These are phyloP conservation scores for Thelonectria rubi DNA, from an alignment of 2,329 filamentous ascomycete genomes.

Conservation along the genomic window DNA sequence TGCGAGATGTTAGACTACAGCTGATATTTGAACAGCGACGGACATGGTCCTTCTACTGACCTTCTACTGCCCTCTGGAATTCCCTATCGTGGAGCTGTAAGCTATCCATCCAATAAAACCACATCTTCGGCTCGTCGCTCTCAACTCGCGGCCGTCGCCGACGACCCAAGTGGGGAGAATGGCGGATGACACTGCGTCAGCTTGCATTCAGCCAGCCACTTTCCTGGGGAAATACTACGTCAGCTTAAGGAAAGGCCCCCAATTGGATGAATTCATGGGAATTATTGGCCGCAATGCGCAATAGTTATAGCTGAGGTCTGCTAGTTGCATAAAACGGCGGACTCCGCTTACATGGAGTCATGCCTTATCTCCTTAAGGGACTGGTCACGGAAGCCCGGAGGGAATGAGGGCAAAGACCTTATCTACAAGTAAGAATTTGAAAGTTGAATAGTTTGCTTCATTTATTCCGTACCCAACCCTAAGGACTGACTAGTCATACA, in stretches of 20 bases:
- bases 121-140: neutral
- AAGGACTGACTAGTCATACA: too few species aligned
- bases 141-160: neutral
- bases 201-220: neutral
- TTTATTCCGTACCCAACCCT: too few species aligned
- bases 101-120: neutral
- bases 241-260: neutral
- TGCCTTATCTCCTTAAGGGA: neutral
- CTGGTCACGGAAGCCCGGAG: neutral
- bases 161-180: neutral
- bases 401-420: neutral
- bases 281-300: neutral
- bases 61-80: neutral
- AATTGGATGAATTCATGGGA: neutral
- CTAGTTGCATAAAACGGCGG: neutral
- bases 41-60: neutral
- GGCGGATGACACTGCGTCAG: neutral
- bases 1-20: neutral
- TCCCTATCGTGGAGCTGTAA: neutral
- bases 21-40: neutral
- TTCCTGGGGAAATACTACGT: neutral
- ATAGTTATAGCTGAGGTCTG: neutral
- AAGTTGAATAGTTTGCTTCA: neutral
- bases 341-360: neutral
- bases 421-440: neutral